A percentile compares a stretch with the other conserved stretches of the same genome.
Evolutionary conservation across 164 flowering plant species (phyloP).

Genomic region (Chloranthus sessilifolius): DNA sequence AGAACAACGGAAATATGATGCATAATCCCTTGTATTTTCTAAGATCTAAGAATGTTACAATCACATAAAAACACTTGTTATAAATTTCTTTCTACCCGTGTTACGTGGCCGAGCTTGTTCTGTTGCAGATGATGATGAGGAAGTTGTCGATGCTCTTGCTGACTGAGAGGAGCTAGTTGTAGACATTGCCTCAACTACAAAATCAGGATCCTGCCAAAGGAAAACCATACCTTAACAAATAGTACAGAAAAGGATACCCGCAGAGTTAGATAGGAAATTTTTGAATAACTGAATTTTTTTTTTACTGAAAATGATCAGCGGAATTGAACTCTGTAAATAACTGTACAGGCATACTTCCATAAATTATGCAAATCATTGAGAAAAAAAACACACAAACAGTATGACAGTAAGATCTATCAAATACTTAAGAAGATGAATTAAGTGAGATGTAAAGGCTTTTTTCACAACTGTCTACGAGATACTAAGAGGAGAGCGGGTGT

Average conservation of each 20-base stretch:
- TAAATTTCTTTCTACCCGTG: constrained; percentile 35
- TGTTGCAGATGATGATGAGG: constrained; percentile 50
- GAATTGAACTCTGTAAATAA: not conserved
- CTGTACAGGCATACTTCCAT: not conserved
- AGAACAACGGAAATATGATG: not conserved
- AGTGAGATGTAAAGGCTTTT: not conserved
- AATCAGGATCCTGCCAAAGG: constrained; percentile 71
- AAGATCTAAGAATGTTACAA: too few species aligned
- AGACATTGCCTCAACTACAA: constrained; percentile 82
- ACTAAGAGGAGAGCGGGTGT: too few species aligned
- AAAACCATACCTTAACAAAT: too few species aligned
- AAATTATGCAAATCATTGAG: not conserved
- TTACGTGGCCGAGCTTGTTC: constrained; percentile 45
- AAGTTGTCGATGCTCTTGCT: constrained; percentile 45
- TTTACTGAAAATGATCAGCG: too few species aligned
- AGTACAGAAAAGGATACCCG: too few species aligned
- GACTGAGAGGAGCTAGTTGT: constrained; percentile 53
- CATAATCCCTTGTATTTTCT: too few species aligned
- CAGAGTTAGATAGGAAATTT: too few species aligned
- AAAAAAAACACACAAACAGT: not conserved
- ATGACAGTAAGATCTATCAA: not conserved
- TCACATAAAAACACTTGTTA: not conserved
- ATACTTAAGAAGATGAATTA: not conserved
- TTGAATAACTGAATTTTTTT: too few species aligned
- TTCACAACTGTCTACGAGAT: too few species aligned